Conservation (phyloP, 73 alveolate genomes). For the Blepharisma japonicum region DNA sequence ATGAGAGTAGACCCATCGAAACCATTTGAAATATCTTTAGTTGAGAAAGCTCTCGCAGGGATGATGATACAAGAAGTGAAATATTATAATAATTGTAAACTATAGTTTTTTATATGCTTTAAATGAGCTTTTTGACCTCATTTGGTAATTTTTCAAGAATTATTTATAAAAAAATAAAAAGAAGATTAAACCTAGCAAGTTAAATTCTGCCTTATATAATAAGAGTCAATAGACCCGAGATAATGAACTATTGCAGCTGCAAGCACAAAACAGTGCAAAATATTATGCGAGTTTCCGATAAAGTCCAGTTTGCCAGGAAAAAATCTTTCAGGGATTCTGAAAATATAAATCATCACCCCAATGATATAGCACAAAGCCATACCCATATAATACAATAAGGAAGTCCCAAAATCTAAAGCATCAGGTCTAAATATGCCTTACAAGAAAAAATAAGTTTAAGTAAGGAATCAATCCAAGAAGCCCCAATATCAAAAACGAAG, state of each 20-base stretch:
- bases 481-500: not conserved
- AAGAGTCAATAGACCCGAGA: not conserved
- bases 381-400: constrained; percentile 22
- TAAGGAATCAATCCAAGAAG: not conserved
- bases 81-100: no score
- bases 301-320: constrained; percentile 73
- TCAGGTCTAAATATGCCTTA: not conserved
- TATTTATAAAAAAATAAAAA: no score
- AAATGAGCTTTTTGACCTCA: no score
- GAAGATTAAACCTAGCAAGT: constrained; percentile 27
- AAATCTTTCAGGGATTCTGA: constrained; percentile 72
- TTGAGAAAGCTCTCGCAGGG: no score
- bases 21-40: no score
- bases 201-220: not conserved
- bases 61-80: no score
- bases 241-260: constrained; percentile 2
- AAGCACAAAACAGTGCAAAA: constrained; percentile 29
- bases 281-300: constrained; percentile 40
- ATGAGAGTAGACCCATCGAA: no score
- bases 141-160: no score
- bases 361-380: constrained; percentile 57
- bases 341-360: constrained; percentile 58
- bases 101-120: no score
- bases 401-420: not conserved
- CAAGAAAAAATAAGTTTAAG: not conserved